phyloP scores from a whole-genome alignment of 2,329 filamentous ascomycete genomes.

The Fusarium falciforme region DNA sequence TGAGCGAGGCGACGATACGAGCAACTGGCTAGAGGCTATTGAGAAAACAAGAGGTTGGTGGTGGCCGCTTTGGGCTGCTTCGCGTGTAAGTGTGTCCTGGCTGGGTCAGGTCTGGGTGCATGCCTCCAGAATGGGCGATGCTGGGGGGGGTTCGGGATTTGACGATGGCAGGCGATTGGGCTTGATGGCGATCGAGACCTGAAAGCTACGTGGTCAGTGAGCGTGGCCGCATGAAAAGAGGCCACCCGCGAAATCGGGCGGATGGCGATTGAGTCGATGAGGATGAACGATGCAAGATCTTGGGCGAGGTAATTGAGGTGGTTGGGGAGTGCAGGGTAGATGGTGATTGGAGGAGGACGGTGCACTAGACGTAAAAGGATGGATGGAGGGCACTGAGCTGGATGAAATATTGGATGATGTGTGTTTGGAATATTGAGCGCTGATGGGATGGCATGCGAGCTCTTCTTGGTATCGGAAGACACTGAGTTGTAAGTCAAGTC shows the following conservation, averaged over 20 bases:
- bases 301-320: slow-evolving; percentile 35
- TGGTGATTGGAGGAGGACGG: slow-evolving; percentile 13
- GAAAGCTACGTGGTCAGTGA: slow-evolving; percentile 30
- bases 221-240: slow-evolving; percentile 41
- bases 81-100: slow-evolving; percentile 16
- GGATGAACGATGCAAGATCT: slow-evolving; percentile 11
- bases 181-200: slow-evolving; percentile 11
- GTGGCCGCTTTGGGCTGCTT: slow-evolving; percentile 7
- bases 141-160: neutral
- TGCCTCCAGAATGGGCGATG: neutral
- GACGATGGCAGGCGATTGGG: slow-evolving; percentile 12
- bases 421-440: neutral
- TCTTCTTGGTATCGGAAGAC: neutral
- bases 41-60: slow-evolving; percentile 18
- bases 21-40: slow-evolving; percentile 5
- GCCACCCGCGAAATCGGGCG: slow-evolving; percentile 34
- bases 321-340: slow-evolving; percentile 40
- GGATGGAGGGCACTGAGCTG: neutral
- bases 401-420: slow-evolving; percentile 3
- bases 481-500: neutral
- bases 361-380: neutral
- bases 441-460: neutral
- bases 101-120: neutral
- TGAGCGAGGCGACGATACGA: slow-evolving; percentile 9
- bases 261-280: slow-evolving; percentile 31